Base-by-base conservation (phyloP, 1,284 basidiomycete genomes). In the Lignosus rhinocerotis region DNA sequence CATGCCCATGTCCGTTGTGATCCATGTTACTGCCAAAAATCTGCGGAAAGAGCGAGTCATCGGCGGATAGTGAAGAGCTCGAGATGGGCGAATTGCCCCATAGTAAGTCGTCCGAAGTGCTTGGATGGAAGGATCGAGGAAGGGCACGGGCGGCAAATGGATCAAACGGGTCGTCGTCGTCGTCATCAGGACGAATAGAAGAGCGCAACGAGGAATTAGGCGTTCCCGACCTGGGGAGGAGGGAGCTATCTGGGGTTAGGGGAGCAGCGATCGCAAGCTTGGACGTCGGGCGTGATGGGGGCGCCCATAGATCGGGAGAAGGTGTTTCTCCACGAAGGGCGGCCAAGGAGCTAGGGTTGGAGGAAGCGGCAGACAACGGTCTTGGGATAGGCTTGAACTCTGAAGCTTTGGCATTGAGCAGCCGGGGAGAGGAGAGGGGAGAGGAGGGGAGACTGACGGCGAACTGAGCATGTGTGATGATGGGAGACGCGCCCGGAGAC, bases 241-340 rank as follows among this genome's bases (percentile, higher is more conserved):
- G 76, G 5, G 80, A 80, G 51, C 84, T 85, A 63, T 93, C 91
- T 52, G 90, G 87, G 38, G 93, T 82, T 33, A 96, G 78, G 3
- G 94, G 93, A 1, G 92, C 89, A 9, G 93, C 93, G 60, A 95
- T 94, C 36, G 93, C 92, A 9, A 95, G 81, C 70, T 93, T 95
- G 2, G 92, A 94, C 0, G 86, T 83, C 0, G 86, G 84, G 51
- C 92, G 80, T 1, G 85, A 81, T 1, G 85, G 84, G 63, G 82
- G 88, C 1, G 90, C 82, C 91, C 90, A 93, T 50, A 92, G 69
- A 75, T 92, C 90, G 25, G 90, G 92, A 12, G 88, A 90, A 31
- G 90, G 87, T 0, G 89, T 90, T 61, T 91, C 88, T 14, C 82
- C 83, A 54, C 89, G 76, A 21, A 85, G 76, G 17, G 72, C 71